Base-by-base conservation (phyloP, 352 stramenopile genomes). In the Thraustotheca clavata region DNA sequence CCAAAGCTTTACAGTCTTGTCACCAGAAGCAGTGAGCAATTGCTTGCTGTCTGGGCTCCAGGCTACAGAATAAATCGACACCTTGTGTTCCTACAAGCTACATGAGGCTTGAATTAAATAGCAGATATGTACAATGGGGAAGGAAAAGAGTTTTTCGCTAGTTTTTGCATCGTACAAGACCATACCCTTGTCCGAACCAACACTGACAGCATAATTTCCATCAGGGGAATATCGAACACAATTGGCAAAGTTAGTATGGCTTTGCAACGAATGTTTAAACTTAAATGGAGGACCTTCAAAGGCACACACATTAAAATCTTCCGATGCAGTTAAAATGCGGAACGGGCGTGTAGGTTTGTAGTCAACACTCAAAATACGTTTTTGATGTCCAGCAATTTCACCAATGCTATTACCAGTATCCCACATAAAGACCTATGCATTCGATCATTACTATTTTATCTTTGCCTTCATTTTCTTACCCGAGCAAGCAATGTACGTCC, bases 201-300 rank as follows among this genome's bases (percentile, higher is more conserved):
- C 96, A 49, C 87, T 98, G 11, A 95, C 90, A 1, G 97, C 82
- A 14, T 89, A 67, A 29, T 83, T 79, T 36, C 96, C 96, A 69
- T 97, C 80, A 0, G 83, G 83, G 50, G 88, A 96, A 78, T 98
- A 99, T 22, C 92, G 78, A 39, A 99, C 79, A 62, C 84, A 94
- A 75, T 98, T 97, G 60, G 98, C 90, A 67, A 98, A 98, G 76
- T 97, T 97, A 5, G 76, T 88, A 80, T 99, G 96, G 69, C 86
- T 86, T 69, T 96, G 95, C 73, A 89, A 88, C 67, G 95, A 94
- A 47, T 95, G 76, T 47, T 98, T 91, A 69, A 97, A 90, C 73
- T 97, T 94, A 77, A 99, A 99, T 11, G 96, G 96, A 26, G 96
- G 96, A 20, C 96, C 95, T 69, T 96, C 81, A 71, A 93, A 97